Conservation (phyloP, 1,139 yeast genomes). For the Zygosaccharomyces pseudobailii region DNA sequence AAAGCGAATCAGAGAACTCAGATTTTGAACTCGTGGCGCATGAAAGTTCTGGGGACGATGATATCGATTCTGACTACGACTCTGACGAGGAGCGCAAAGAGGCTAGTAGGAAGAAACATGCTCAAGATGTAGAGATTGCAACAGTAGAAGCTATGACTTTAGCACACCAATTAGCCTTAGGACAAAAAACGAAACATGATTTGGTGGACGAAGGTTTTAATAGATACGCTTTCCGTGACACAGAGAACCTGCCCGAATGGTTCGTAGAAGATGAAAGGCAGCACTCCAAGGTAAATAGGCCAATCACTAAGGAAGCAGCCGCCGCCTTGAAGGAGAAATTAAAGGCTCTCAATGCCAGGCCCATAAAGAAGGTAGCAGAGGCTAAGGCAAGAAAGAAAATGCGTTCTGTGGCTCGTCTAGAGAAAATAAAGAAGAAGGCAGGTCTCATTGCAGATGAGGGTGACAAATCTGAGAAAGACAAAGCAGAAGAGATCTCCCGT, state of each 20-base stretch:
- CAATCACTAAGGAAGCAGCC: constrained; percentile 96
- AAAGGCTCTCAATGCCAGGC: constrained; percentile 90
- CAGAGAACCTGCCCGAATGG: constrained; percentile 92
- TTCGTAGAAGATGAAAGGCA: constrained; percentile 84
- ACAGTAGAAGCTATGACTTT: constrained; percentile 97
- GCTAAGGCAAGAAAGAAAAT: constrained; percentile 96
- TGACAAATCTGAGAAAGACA: constrained; percentile 84
- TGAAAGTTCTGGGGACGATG: constrained; percentile 36
- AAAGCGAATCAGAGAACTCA: constrained; percentile 34
- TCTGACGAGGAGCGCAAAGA: constrained; percentile 45
- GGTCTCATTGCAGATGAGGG: constrained; percentile 86
- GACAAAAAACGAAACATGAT: constrained; percentile 78
- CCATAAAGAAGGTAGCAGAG: constrained; percentile 94
- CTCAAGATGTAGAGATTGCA: constrained; percentile 70
- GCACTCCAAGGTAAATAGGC: constrained; percentile 82
- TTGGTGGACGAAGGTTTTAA: constrained; percentile 87
- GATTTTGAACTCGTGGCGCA: constrained; percentile 55
- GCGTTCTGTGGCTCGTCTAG: constrained; percentile 86
- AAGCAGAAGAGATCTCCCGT: constrained; percentile 86
- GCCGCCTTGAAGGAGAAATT: constrained; percentile 84
- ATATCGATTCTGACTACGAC: constrained; percentile 40
- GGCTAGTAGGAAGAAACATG: constrained; percentile 44
- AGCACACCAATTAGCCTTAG: constrained; percentile 92
- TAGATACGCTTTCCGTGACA: constrained; percentile 85
- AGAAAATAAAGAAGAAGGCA: constrained; percentile 88